Conservation (phyloP, 164 flowering plant genomes). For the Vitis rotundifolia region DNA sequence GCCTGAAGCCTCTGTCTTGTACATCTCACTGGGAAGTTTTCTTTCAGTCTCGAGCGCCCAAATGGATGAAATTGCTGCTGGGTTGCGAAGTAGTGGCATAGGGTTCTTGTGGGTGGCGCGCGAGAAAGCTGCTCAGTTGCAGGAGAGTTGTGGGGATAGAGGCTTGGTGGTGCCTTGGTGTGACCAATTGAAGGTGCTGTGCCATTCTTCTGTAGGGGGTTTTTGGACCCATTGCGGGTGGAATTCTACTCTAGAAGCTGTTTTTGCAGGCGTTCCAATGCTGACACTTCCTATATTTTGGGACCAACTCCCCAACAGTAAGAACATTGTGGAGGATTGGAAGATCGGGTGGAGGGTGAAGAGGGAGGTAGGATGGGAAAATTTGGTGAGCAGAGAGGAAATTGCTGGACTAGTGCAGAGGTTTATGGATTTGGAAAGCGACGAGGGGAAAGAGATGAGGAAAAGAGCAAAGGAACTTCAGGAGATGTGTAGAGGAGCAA, state of each 20-base stretch:
- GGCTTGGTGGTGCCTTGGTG: conserved; percentile 29
- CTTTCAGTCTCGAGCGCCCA: conserved; percentile 33
- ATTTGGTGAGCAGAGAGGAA: conserved; percentile 10
- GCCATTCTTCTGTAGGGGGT: conserved; percentile 25
- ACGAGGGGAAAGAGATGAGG: conserved; percentile 9
- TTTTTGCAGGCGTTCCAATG: conserved; percentile 17
- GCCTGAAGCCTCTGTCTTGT: conserved; percentile 37
- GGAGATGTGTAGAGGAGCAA: conserved; percentile 18
- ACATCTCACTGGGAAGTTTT: conserved; percentile 46
- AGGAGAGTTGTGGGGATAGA: not conserved
- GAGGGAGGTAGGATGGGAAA: not conserved
- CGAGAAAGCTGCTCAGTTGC: conserved; percentile 7
- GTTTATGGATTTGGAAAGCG: conserved; percentile 36
- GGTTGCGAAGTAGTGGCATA: conserved; percentile 29
- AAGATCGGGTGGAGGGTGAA: conserved; percentile 18
- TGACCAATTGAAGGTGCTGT: conserved; percentile 23
- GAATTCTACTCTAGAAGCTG: conserved; percentile 22
- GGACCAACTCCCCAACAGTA: conserved; percentile 20
- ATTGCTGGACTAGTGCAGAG: conserved; percentile 11
- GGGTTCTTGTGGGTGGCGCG: conserved; percentile 38
- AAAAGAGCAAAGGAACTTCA: conserved; percentile 10
- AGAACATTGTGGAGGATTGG: conserved; percentile 24
- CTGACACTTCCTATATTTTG: conserved; percentile 12
- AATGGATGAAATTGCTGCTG: conserved; percentile 34
- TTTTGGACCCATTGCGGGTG: conserved; percentile 31